Percentiles rank a stretch among this genome's conserved stretches.
phyloP scores from a whole-genome alignment of 768 basidiomycete genomes.

The Hericium alpestre region DNA sequence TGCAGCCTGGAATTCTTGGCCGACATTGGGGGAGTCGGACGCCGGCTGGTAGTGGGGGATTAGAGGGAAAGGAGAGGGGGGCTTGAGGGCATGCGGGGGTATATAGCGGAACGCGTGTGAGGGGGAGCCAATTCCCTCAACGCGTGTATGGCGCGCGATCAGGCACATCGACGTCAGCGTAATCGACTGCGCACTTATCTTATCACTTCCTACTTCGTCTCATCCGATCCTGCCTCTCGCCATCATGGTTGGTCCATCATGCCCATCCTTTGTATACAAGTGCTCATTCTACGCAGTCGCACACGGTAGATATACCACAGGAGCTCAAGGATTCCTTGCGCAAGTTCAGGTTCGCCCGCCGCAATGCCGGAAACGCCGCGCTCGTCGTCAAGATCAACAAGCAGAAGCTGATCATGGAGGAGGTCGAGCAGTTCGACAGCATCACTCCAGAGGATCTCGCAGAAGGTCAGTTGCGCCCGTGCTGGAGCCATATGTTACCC shows the following conservation, averaged over 20 bases:
- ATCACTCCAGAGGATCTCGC: slow-evolving; percentile 76
- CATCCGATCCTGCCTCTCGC: neutral
- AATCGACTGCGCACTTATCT: neutral
- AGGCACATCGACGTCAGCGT: neutral
- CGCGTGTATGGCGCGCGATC: neutral
- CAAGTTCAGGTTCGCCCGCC: slow-evolving; percentile 71
- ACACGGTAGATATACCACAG: slow-evolving; percentile 80
- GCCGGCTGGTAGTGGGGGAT: too few species aligned
- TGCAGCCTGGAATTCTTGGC: neutral
- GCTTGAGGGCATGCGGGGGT: neutral
- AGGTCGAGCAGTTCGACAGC: slow-evolving; percentile 69
- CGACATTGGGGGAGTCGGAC: neutral
- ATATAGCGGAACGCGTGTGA: neutral
- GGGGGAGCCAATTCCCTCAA: neutral
- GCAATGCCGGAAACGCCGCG: slow-evolving; percentile 59
- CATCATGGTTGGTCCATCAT: slow-evolving; percentile 9
- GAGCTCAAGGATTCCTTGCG: slow-evolving; percentile 67
- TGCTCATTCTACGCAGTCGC: slow-evolving; percentile 30
- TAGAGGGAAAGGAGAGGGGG: too few species aligned
- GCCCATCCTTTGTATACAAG: neutral
- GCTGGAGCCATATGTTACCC: neutral
- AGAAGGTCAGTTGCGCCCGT: slow-evolving; percentile 45
- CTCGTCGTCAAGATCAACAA: slow-evolving; percentile 89
- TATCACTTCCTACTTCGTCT: neutral
- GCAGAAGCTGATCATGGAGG: slow-evolving; percentile 66